Evolutionary conservation across 148 eudicot genomes (phyloP).

Genomic region (Rhododendron kiyosumense): DNA sequence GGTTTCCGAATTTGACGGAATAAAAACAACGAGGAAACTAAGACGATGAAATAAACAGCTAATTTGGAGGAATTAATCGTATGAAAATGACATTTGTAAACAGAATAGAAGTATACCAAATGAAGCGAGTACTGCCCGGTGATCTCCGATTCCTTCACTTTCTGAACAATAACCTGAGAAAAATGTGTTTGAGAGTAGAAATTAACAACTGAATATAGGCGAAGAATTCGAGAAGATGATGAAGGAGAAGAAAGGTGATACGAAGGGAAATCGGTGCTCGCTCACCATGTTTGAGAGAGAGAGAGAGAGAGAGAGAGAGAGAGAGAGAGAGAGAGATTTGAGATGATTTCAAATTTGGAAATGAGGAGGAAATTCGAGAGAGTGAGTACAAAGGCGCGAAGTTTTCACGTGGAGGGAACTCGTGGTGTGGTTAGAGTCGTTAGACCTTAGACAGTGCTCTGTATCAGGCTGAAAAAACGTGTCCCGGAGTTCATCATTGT

Average conservation of each 20-base stretch:
- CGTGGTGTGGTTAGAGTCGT: not conserved
- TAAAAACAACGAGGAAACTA: not conserved
- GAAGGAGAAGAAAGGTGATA: not conserved
- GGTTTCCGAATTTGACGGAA: not conserved
- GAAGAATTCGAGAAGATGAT: not conserved
- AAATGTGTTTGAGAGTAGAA: not conserved
- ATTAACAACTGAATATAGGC: not conserved
- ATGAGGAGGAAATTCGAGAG: not conserved
- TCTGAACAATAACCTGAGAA: constrained; percentile 66
- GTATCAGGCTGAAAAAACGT: not conserved
- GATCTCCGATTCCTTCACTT: constrained; percentile 74
- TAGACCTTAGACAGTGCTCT: not conserved
- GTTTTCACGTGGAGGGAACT: not conserved
- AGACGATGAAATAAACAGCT: no score
- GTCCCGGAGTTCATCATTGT: not conserved
- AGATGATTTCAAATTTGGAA: not conserved
- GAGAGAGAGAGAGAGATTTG: not conserved
- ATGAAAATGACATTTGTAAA: no score
- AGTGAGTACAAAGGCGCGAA: not conserved
- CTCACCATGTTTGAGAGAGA: no score
- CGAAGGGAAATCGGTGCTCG: not conserved
- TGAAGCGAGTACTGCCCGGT: constrained; percentile 90
- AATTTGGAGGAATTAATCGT: no score
- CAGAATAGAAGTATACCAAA: constrained; percentile 34
- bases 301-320: no score